Conservation (phyloP, 768 basidiomycete species). For the Leucocoprinus leucothites region DNA sequence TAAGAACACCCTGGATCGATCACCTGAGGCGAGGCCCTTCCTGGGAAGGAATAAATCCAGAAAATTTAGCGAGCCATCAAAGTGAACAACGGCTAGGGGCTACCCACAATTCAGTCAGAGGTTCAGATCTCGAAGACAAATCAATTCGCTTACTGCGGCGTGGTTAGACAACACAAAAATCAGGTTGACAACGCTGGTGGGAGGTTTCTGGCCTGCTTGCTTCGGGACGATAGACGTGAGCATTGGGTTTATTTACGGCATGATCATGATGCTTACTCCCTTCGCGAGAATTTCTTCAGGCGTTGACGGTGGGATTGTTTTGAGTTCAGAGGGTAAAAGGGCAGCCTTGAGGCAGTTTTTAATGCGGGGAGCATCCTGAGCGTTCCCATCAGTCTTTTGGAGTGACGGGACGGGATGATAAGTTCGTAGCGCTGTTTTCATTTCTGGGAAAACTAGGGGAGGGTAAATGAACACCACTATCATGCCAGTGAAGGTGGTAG, state of each 20-base stretch:
- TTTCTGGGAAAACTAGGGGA: constrained; percentile 80
- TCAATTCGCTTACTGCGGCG: constrained; percentile 53
- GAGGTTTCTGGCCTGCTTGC: constrained; percentile 62
- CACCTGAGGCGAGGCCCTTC: constrained; percentile 63
- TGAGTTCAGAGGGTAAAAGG: constrained; percentile 66
- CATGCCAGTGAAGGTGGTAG: constrained; percentile 17
- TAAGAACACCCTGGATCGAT: constrained; percentile 77
- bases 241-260: constrained; percentile 14
- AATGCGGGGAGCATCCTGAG: constrained; percentile 89
- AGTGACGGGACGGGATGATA: constrained; percentile 91
- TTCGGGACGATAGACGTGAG: constrained; percentile 22
- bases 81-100: constrained; percentile 67
- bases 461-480: constrained; percentile 22
- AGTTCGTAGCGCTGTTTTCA: constrained; percentile 86
- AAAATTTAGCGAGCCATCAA: constrained; percentile 72
- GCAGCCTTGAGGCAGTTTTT: constrained; percentile 89
- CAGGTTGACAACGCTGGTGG: constrained; percentile 84
- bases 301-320: constrained; percentile 62
- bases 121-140: background rate
- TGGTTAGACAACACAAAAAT: constrained; percentile 83
- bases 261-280: constrained; percentile 42
- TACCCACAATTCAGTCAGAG: constrained; percentile 20
- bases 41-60: constrained; percentile 80
- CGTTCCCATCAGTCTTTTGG: constrained; percentile 84
- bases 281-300: constrained; percentile 72